Base-by-base conservation (phyloP, 164 flowering plant species). In the Amborella trichopoda region DNA sequence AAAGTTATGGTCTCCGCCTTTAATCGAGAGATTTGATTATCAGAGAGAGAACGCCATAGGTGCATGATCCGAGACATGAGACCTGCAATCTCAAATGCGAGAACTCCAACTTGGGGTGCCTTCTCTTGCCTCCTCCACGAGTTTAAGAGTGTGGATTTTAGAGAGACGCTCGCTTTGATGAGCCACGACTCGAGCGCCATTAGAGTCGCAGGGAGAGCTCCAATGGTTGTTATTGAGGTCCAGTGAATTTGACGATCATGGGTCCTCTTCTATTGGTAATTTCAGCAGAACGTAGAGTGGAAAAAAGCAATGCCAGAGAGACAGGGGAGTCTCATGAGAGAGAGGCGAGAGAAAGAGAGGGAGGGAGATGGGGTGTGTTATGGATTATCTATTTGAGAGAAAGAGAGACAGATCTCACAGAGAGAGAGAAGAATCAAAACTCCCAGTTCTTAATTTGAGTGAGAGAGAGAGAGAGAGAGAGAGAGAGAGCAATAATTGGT, bases 161-260 rank as follows among this genome's bases (percentile, higher is more conserved):
- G 62, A 0, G 72, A 21, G 32, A 65, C 76, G 6, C 74, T 32
- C 8, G 80, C 80, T 54, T 80, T 85, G 44, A 74, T 44, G 4
- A 85, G 59, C 93, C 83, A 82, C 19, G 83, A 66, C 49, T 87
- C 89, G 1, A 71, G 79, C 43, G 86, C 90, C 96, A 87, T 87
- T n/a, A n/a, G n/a, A n/a, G n/a, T n/a, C n/a, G n/a, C n/a, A n/a
- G n/a, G n/a, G n/a, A n/a, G n/a, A n/a, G n/a, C n/a, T n/a, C n/a
- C n/a, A n/a, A n/a, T n/a, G n/a, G n/a, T n/a, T n/a, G n/a, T n/a
- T n/a, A n/a, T n/a, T n/a, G n/a, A n/a, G n/a, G n/a, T n/a, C n/a
- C n/a, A n/a, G n/a, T n/a, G n/a, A n/a, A n/a, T n/a, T n/a, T n/a
- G n/a, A n/a, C n/a, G n/a, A n/a, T n/a, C n/a, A n/a, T n/a, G n/a